Evolutionary conservation across 129 eudicot genomes (phyloP).

Genomic region (Artemisia tridentata): DNA sequence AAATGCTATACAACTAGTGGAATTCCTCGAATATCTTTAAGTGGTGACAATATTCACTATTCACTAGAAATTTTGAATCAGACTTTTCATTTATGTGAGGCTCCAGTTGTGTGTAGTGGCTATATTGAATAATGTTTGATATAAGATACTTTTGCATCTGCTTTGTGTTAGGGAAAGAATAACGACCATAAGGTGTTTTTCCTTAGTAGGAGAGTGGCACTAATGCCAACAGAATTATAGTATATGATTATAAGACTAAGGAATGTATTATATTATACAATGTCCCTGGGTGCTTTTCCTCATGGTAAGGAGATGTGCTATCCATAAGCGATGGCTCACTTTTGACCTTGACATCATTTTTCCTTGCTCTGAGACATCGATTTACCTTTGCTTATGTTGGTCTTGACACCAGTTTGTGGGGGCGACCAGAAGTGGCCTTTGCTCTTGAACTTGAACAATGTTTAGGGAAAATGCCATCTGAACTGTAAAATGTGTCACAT

Average conservation of each 20-base stretch:
- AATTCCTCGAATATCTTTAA: background rate
- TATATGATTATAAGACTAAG: background rate
- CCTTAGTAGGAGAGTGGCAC: background rate
- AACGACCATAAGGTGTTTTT: background rate
- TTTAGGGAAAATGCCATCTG: no score
- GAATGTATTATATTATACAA: background rate
- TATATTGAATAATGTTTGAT: background rate
- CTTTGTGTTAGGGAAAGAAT: background rate
- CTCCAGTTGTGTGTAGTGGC: background rate
- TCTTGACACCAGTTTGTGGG: no score
- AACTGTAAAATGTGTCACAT: no score
- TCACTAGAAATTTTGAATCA: background rate
- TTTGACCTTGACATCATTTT: no score
- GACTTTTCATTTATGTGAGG: slow-evolving; percentile 1
- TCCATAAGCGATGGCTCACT: no score
- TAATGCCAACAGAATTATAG: slow-evolving; percentile 1
- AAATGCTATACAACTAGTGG: background rate
- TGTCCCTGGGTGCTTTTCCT: no score
- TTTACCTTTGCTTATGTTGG: no score
- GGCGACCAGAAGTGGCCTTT: no score
- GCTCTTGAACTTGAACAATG: no score
- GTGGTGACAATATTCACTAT: background rate
- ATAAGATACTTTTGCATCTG: background rate
- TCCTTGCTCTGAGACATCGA: no score
- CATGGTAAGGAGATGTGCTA: no score